phyloP scores from a whole-genome alignment of 192 early-diverging fungal species.

The Coemansia erecta region DNA sequence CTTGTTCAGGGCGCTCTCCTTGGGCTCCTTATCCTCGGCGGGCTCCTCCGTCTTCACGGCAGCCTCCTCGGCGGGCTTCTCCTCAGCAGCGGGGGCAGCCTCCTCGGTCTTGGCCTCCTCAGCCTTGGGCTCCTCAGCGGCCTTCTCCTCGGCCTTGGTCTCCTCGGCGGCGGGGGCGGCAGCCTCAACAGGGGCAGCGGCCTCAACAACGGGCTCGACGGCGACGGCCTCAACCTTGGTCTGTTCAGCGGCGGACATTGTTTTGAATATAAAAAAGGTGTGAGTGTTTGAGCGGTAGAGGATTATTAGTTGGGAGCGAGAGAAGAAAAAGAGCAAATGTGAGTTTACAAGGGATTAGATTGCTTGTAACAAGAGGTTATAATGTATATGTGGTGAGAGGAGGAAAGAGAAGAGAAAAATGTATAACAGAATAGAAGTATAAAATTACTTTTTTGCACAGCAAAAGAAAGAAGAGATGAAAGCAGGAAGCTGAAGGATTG shows the following conservation, averaged over 20 bases:
- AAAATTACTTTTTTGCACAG: slow-evolving; percentile 50
- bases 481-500: slow-evolving; percentile 2
- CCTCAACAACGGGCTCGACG: slow-evolving; percentile 14
- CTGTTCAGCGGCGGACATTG: slow-evolving; percentile 22
- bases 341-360: slow-evolving; percentile 12
- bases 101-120: slow-evolving; percentile 14
- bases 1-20: slow-evolving; percentile 28
- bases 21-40: slow-evolving; percentile 12
- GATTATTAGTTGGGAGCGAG: slow-evolving; percentile 6
- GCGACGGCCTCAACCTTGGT: slow-evolving; percentile 17
- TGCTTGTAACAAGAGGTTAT: slow-evolving; percentile 34
- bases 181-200: slow-evolving; percentile 13
- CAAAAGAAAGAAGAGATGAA: slow-evolving; percentile 29
- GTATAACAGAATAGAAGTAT: slow-evolving; percentile 21
- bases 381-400: slow-evolving; percentile 6
- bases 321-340: slow-evolving; percentile 7
- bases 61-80: slow-evolving; percentile 14
- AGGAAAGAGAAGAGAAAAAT: slow-evolving; percentile 7
- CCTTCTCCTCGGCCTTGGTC: slow-evolving; percentile 12
- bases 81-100: slow-evolving; percentile 8
- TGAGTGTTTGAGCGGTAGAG: slow-evolving; percentile 8
- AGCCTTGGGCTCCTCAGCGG: slow-evolving; percentile 18
- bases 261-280: slow-evolving; percentile 3
- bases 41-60: slow-evolving; percentile 10
- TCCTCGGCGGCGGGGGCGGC: slow-evolving; percentile 16